Evolutionary conservation across 2,329 filamentous ascomycete genomes (phyloP).

Genomic region (Phaeosphaeria sp.): DNA sequence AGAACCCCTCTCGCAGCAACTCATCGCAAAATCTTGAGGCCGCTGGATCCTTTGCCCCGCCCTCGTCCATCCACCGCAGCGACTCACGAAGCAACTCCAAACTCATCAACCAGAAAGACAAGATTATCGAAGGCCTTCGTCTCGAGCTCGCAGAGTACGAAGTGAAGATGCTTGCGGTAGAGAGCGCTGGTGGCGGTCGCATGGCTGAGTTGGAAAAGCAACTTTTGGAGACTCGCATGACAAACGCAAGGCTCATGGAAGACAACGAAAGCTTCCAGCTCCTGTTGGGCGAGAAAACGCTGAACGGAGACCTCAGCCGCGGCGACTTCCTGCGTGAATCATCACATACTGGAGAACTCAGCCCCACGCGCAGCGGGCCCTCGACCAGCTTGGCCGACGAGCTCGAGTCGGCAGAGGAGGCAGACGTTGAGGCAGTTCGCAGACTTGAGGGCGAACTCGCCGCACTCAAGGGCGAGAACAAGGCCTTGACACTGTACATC

Average conservation of each 20-base stretch:
- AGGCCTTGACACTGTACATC: constrained; percentile 95
- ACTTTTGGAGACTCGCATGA: constrained; percentile 90
- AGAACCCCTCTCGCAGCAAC: constrained; percentile 52
- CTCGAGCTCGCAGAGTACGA: constrained; percentile 93
- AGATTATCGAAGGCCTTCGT: constrained; percentile 89
- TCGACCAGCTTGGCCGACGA: constrained; percentile 73
- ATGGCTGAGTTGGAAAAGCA: constrained; percentile 89
- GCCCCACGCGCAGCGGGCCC: constrained; percentile 42
- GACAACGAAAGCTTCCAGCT: constrained; percentile 99
- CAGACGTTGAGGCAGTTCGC: constrained; percentile 59
- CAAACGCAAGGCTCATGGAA: constrained; percentile 94
- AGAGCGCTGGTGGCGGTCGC: constrained; percentile 88
- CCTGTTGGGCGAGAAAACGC: constrained; percentile 89
- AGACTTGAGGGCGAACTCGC: constrained; percentile 80
- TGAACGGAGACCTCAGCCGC: constrained; percentile 90
- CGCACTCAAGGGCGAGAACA: constrained; percentile 88
- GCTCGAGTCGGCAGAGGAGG: constrained; percentile 69
- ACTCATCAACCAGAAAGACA: constrained; percentile 92
- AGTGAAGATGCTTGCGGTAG: constrained; percentile 92
- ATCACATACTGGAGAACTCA: constrained; percentile 40
- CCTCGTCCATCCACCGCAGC: constrained; percentile 82
- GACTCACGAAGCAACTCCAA: constrained; percentile 90
- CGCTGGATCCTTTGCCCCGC: constrained; percentile 81
- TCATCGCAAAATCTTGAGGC: constrained; percentile 76
- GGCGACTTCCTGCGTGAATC: constrained; percentile 74